Conservation (phyloP, 352 stramenopile genomes). For the Globisporangium heterothallicum region DNA sequence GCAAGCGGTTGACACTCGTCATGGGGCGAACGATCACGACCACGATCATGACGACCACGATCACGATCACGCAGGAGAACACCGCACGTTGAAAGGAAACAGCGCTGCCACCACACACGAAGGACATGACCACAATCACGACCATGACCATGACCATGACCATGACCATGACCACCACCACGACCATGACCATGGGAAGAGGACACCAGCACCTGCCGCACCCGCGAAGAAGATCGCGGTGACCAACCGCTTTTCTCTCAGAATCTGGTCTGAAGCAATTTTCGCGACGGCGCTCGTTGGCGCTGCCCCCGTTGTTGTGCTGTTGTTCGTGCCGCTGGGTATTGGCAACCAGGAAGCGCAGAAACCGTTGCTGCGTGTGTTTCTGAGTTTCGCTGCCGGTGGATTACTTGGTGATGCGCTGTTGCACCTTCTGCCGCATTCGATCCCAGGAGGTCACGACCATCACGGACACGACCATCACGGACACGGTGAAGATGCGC, state of each 20-base stretch:
- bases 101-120: slow-evolving; percentile 12
- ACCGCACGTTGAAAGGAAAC: slow-evolving; percentile 4
- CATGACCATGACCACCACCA: slow-evolving; percentile 13
- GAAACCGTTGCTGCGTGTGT: slow-evolving; percentile 70
- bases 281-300: slow-evolving; percentile 70
- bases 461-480: slow-evolving; percentile 37
- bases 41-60: slow-evolving; percentile 17
- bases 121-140: slow-evolving; percentile 24
- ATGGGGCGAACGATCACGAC: slow-evolving; percentile 9
- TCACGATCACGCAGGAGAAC: slow-evolving; percentile 9
- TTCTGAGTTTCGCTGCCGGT: slow-evolving; percentile 86
- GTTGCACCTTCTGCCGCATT: slow-evolving; percentile 88
- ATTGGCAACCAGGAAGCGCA: slow-evolving; percentile 46
- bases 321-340: slow-evolving; percentile 68
- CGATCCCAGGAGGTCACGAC: slow-evolving; percentile 34
- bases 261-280: slow-evolving; percentile 57
- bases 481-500: slow-evolving; percentile 15
- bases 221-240: not conserved
- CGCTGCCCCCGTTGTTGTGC: slow-evolving; percentile 58
- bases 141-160: slow-evolving; percentile 16
- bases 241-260: slow-evolving; percentile 30
- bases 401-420: slow-evolving; percentile 88
- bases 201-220: slow-evolving; percentile 3
- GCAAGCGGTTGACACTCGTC: slow-evolving; percentile 4
- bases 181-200: slow-evolving; percentile 14